Conservation (phyloP, 345 rosid genomes). For the Salix udensis region DNA sequence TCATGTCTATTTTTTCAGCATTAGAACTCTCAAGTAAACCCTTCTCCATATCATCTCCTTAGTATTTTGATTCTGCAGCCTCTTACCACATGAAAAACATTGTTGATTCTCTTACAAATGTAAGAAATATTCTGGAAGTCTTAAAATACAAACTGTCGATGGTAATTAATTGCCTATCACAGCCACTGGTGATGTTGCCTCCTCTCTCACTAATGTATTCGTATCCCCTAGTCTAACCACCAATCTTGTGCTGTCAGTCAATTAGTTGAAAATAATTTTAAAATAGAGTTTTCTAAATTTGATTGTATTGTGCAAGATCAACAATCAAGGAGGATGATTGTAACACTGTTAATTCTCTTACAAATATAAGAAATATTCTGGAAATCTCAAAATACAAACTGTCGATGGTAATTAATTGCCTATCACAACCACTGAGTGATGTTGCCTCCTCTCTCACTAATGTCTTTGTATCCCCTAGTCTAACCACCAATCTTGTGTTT, state of each 20-base stretch:
- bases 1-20: not conserved
- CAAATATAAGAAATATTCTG: too few relatives aligned
- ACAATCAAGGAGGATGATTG: not conserved
- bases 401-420: not conserved
- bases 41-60: not conserved
- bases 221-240: not conserved
- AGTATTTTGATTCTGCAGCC: not conserved
- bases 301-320: slow-evolving; percentile 6
- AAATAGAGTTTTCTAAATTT: not conserved
- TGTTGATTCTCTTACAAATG: not conserved
- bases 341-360: too few relatives aligned
- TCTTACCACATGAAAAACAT: not conserved
- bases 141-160: not conserved
- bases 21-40: not conserved
- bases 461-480: not conserved
- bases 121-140: not conserved
- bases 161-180: not conserved
- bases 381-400: not conserved
- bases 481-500: not conserved
- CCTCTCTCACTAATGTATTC: not conserved
- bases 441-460: not conserved
- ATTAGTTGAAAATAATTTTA: not conserved
- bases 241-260: not conserved
- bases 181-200: not conserved
- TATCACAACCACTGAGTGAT: not conserved